Base-by-base conservation (phyloP, 306 rosid genomes). In the Acacia confusa region DNA sequence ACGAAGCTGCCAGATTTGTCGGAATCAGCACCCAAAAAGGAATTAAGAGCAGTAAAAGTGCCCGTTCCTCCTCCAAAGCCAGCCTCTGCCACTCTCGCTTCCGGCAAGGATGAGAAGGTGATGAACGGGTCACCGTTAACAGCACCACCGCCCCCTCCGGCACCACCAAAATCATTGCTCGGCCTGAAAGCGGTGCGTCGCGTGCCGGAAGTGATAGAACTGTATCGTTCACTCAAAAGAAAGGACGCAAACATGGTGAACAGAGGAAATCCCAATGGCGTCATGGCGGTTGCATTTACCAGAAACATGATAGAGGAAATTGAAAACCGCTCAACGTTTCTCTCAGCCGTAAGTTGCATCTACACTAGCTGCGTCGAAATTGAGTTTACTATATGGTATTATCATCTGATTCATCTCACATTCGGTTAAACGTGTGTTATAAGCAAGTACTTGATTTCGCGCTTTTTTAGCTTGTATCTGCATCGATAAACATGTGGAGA, bases 251-350 rank as follows among this genome's bases (percentile, higher is more conserved):
- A 80, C 76, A 82, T 70, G 81, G 99, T 89, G 73, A 88, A 74
- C 76, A 92, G 70, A 81, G 78, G 69, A 67, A 76, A 83, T n/a
- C 78, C 83, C 3, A 88, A 88, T 16, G 95, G 92, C 52, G 75
- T 61, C 81, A 93, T 91, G 4, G 85, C 81, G 34, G 67, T 88
- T 63, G 97, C 97, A 38, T 92, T 93, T 72, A 87, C 96, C 27
- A 90, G 87, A 89, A 95, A 92, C 83, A 95, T 95, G 99, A 95
- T 95, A 55, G 97, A 97, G 75, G 98, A 95, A 89, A 95, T 93
- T 8, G 99, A 95, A 81, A 93, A 95, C 28, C 96, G 94, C 52
- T 95, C 97, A 1, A 78, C 88, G 4, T 89, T 79, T 81, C 88
- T 92, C 60, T 89, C 92, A 50, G 95, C 98, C 53, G 98, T 95